phyloP scores from a whole-genome alignment of 2,329 filamentous ascomycete genomes.

The Bertia moriformis region DNA sequence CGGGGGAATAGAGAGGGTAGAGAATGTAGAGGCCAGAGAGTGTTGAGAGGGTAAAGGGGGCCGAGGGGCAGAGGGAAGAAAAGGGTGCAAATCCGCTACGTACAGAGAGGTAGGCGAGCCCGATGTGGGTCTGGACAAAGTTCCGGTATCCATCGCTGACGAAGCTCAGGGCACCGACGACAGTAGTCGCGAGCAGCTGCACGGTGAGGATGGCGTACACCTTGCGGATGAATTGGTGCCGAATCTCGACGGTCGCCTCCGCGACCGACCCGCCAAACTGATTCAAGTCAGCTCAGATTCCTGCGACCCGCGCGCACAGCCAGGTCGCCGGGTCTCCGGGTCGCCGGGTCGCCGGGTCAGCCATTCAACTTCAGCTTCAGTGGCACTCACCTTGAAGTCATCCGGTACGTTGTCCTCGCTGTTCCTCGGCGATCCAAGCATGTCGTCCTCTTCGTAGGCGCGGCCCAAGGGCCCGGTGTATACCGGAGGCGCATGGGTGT shows the following conservation, averaged over 20 bases:
- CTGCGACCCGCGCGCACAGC: neutral
- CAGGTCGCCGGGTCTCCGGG: neutral
- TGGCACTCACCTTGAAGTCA: constrained; percentile 73
- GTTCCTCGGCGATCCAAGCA: constrained; percentile 55
- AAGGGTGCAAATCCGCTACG: too few relatives aligned
- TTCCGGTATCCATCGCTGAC: constrained; percentile 59
- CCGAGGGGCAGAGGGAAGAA: constrained; percentile 7
- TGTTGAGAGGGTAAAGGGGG: neutral
- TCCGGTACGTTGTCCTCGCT: constrained; percentile 88
- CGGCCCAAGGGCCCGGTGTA: too few relatives aligned
- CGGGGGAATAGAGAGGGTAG: constrained; percentile 7
- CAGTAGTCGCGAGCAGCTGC: constrained; percentile 73
- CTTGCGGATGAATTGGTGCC: constrained; percentile 92
- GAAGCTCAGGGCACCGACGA: constrained; percentile 70
- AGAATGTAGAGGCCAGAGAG: neutral
- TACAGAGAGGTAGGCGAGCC: constrained; percentile 73
- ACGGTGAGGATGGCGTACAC: constrained; percentile 94
- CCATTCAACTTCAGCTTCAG: constrained; percentile 3
- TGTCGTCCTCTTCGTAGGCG: constrained; percentile 53
- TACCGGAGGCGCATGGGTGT: constrained; percentile 68
- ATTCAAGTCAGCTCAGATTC: constrained; percentile 3
- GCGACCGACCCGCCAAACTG: constrained; percentile 86
- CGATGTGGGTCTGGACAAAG: constrained; percentile 77
- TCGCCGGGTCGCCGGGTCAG: neutral
- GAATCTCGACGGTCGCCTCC: constrained; percentile 87